Conservation (phyloP, 768 basidiomycete genomes). For the Tylopilus vinaceipallidus region DNA sequence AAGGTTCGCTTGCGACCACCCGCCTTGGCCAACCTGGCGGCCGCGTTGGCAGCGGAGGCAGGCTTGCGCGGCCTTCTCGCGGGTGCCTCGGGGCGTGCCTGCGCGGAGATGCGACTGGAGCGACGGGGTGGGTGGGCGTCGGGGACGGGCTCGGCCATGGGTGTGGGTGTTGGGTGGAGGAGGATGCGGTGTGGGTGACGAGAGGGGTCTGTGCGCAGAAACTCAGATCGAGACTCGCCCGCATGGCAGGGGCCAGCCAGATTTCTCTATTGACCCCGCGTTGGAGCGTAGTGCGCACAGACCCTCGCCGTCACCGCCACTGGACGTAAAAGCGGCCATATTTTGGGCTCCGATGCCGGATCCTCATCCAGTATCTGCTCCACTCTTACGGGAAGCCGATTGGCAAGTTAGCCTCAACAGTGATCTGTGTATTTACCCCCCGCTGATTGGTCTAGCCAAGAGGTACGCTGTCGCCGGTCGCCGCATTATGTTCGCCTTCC, state of each 20-base stretch:
- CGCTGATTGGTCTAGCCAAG: too few species aligned
- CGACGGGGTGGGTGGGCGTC: slow-evolving; percentile 43
- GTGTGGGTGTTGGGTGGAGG: background rate
- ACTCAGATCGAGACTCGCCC: slow-evolving; percentile 10
- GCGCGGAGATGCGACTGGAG: slow-evolving; percentile 54
- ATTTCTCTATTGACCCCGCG: slow-evolving; percentile 20
- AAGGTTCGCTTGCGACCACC: slow-evolving; percentile 35
- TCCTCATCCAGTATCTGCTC: too few species aligned
- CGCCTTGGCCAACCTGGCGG: slow-evolving; percentile 31
- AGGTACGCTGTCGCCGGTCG: too few species aligned
- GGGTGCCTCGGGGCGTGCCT: slow-evolving; percentile 38
- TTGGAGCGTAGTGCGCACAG: slow-evolving; percentile 11
- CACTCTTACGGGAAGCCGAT: too few species aligned
- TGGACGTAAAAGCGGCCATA: too few species aligned
- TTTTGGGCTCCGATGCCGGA: too few species aligned
- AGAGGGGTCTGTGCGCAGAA: slow-evolving; percentile 26
- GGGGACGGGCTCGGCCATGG: slow-evolving; percentile 11
- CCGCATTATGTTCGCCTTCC: too few species aligned
- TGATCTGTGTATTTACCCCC: too few species aligned
- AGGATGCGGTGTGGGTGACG: slow-evolving; percentile 8
- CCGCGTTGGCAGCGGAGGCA: slow-evolving; percentile 14
- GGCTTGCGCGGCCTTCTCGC: slow-evolving; percentile 14
- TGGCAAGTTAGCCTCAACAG: too few species aligned
- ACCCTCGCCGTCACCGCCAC: slow-evolving; percentile 9
- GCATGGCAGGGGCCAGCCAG: slow-evolving; percentile 18